Evolutionary conservation across 495 filamentous ascomycete genomes (phyloP).

Genomic region (Daldinia loculata): DNA sequence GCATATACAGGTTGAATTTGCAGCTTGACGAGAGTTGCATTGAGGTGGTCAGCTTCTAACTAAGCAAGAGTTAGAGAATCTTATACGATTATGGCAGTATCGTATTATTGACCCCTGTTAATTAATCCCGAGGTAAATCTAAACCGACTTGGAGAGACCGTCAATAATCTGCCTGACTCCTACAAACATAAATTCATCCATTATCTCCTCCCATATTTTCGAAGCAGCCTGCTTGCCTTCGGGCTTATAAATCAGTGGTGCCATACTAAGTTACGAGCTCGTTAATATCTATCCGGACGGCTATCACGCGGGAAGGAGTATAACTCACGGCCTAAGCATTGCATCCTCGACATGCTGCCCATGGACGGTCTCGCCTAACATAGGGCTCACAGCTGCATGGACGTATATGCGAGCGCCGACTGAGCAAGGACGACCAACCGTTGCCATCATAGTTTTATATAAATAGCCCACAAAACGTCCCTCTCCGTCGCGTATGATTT

Average conservation of each 20-base stretch:
- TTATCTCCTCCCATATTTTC: conserved; percentile 50
- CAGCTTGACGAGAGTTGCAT: background rate
- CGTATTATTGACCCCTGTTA: background rate
- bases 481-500: conserved; percentile 43
- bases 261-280: conserved; percentile 26
- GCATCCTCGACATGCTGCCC: conserved; percentile 48
- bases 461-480: conserved; percentile 36
- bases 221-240: conserved; percentile 45
- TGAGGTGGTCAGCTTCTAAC: background rate
- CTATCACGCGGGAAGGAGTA: background rate
- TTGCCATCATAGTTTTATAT: conserved; percentile 29
- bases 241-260: conserved; percentile 42
- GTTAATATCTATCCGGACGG: background rate
- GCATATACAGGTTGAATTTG: background rate
- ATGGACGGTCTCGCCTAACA: conserved; percentile 46
- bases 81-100: background rate
- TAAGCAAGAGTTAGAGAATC: background rate
- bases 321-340: conserved; percentile 48
- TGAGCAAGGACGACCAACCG: conserved; percentile 39
- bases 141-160: background rate
- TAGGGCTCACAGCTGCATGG: conserved; percentile 43
- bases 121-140: background rate
- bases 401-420: conserved; percentile 46
- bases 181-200: conserved; percentile 50
- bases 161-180: conserved; percentile 44